Evolutionary conservation across 345 rosid genomes (phyloP).

Genomic region (Eucalyptus pauciflora): DNA sequence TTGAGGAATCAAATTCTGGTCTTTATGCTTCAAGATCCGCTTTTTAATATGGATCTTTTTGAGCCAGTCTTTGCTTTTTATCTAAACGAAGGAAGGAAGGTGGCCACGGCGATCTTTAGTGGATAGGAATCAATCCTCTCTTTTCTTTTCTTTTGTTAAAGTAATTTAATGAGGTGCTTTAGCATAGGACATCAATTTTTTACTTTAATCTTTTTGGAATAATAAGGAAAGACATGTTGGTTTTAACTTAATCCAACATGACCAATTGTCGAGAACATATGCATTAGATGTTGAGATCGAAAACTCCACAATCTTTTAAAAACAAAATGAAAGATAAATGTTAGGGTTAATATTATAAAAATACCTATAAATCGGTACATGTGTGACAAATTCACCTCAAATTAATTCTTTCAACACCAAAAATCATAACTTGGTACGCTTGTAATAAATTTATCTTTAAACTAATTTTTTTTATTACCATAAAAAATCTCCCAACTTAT

Average conservation of each 20-base stretch:
- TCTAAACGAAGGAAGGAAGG: neutral
- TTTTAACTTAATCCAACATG: neutral
- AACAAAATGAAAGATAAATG: neutral
- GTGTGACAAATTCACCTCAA: rapidly evolving
- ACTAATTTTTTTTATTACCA: too few species aligned
- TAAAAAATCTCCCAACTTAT: rapidly evolving
- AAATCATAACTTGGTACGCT: rapidly evolving
- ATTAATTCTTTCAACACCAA: too few species aligned
- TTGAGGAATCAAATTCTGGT: neutral
- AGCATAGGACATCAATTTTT: neutral
- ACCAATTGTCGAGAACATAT: neutral
- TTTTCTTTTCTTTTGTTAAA: neutral
- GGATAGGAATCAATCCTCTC: neutral
- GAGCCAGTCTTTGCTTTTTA: neutral
- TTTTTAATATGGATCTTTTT: neutral
- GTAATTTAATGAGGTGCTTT: neutral
- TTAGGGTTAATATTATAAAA: too few species aligned
- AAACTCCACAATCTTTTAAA: neutral
- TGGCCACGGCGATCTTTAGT: neutral
- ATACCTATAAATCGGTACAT: rapidly evolving
- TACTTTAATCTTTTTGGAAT: neutral
- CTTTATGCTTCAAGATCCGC: neutral
- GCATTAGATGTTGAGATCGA: neutral
- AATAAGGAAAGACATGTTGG: neutral
- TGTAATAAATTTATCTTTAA: too few species aligned